These are phyloP conservation scores for Pleurotus tuber-regium DNA, from an alignment of 768 basidiomycete species.

Conservation along the genomic window DNA sequence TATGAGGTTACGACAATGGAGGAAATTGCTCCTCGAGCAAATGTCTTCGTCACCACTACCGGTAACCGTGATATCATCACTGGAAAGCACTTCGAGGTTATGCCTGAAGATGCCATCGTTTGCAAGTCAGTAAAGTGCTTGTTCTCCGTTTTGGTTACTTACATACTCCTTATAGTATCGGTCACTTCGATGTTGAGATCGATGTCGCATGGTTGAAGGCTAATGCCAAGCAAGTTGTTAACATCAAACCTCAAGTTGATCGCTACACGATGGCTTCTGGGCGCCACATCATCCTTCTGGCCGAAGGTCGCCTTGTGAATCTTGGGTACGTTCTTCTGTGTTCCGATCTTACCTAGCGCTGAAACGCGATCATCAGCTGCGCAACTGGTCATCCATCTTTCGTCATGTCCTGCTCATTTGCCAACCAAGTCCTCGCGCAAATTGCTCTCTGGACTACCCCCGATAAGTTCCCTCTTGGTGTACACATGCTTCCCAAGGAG, in stretches of 20 bases:
- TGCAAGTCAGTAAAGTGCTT: conserved; percentile 67
- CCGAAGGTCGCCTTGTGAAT: conserved; percentile 99
- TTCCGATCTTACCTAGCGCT: too few relatives aligned
- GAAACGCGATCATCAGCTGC: conserved; percentile 71
- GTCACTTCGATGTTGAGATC: conserved; percentile 87
- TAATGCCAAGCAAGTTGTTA: conserved; percentile 78
- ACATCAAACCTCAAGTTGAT: conserved; percentile 99
- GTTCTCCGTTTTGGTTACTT: background rate
- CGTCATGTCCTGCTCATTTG: conserved; percentile 99
- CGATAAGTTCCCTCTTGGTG: conserved; percentile 91
- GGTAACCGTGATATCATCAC: conserved; percentile 99
- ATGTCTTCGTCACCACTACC: conserved; percentile 97
- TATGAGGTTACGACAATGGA: conserved; percentile 99
- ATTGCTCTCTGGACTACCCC: conserved; percentile 96
- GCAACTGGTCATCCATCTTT: conserved; percentile 99
- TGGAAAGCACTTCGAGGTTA: conserved; percentile 83
- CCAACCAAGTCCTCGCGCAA: conserved; percentile 98
- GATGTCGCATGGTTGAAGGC: conserved; percentile 98
- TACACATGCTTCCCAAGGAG: conserved; percentile 98
- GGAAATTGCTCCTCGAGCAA: conserved; percentile 83
- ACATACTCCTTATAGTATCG: conserved; percentile 52
- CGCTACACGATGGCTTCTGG: conserved; percentile 91
- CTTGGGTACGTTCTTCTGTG: conserved; percentile 82
- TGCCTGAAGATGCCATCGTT: conserved; percentile 99
- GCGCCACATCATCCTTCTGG: conserved; percentile 95